Percentiles rank a stretch among this genome's conserved stretches.
Evolutionary conservation across 192 early-diverging fungal species (phyloP).

Genomic region (Spizellomyces punctatus): DNA sequence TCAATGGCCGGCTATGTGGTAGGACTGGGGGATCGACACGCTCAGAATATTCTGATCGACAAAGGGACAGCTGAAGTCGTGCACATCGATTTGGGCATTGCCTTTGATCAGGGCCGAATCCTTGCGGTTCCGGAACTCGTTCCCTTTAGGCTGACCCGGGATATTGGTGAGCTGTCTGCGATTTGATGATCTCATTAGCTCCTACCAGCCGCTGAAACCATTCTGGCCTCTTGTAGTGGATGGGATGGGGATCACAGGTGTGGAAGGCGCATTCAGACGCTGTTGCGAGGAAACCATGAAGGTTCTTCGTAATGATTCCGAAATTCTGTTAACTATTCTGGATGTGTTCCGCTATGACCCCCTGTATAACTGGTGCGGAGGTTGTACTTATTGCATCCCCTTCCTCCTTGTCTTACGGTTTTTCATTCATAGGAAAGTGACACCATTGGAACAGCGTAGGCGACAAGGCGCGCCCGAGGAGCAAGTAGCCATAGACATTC

Average conservation of each 20-base stretch:
- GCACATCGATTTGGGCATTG: constrained; percentile 96
- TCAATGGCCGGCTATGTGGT: constrained; percentile 89
- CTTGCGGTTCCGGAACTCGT: constrained; percentile 87
- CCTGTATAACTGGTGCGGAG: constrained; percentile 67
- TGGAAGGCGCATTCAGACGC: constrained; percentile 79
- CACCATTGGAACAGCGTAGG: constrained; percentile 23
- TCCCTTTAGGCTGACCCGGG: constrained; percentile 88
- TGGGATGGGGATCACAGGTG: constrained; percentile 81
- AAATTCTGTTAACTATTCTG: constrained; percentile 81
- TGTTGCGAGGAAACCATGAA: constrained; percentile 77
- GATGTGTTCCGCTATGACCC: constrained; percentile 96
- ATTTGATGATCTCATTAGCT: neutral
- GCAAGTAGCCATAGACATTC: neutral
- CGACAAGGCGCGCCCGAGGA: constrained; percentile 27
- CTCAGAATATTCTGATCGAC: constrained; percentile 92
- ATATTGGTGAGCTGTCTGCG: constrained; percentile 56
- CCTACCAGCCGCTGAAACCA: neutral
- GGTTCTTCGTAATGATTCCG: constrained; percentile 78
- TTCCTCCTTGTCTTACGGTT: neutral
- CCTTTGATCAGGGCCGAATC: constrained; percentile 91
- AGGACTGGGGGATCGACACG: constrained; percentile 90
- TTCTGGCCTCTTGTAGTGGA: constrained; percentile 48
- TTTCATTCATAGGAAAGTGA: constrained; percentile 29
- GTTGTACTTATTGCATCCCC: neutral
- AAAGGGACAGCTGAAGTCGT: constrained; percentile 78